phyloP scores from a whole-genome alignment of 345 rosid genomes.

The Sonneratia caseolaris region DNA sequence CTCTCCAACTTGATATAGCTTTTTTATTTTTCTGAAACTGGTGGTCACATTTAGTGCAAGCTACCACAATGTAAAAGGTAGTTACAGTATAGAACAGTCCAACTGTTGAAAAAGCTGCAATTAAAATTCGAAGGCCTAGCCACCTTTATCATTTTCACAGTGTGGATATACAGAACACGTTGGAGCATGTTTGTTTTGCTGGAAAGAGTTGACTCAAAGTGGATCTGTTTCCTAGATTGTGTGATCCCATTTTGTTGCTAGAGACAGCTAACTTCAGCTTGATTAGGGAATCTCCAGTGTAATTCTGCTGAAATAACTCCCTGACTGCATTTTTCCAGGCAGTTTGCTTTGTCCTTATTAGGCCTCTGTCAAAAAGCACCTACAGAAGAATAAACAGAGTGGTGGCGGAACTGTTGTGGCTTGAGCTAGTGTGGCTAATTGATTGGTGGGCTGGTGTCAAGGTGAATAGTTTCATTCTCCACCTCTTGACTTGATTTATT shows the following conservation, averaged over 20 bases:
- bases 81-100: not conserved
- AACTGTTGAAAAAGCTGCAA: not conserved
- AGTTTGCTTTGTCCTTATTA: slow-evolving; percentile 49
- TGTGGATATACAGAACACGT: not conserved
- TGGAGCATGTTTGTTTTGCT: not conserved
- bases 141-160: not conserved
- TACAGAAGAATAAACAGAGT: slow-evolving; percentile 65
- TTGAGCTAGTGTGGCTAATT: slow-evolving; percentile 81
- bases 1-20: not conserved
- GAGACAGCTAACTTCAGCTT: not conserved
- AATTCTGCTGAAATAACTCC: slow-evolving; percentile 10
- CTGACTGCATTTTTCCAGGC: slow-evolving; percentile 43
- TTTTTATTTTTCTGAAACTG: too few species aligned
- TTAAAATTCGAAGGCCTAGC: not conserved
- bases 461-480: slow-evolving; percentile 26
- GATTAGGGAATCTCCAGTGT: not conserved
- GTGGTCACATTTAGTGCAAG: not conserved
- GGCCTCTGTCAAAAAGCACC: slow-evolving; percentile 68
- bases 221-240: not conserved
- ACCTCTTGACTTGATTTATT: not conserved
- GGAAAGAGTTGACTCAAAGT: not conserved
- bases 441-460: slow-evolving; percentile 98
- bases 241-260: not conserved
- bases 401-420: slow-evolving; percentile 78
- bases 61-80: not conserved